These are phyloP conservation scores for Botrytis medusae DNA, from an alignment of 2,329 filamentous ascomycete genomes.

Conservation along the genomic window DNA sequence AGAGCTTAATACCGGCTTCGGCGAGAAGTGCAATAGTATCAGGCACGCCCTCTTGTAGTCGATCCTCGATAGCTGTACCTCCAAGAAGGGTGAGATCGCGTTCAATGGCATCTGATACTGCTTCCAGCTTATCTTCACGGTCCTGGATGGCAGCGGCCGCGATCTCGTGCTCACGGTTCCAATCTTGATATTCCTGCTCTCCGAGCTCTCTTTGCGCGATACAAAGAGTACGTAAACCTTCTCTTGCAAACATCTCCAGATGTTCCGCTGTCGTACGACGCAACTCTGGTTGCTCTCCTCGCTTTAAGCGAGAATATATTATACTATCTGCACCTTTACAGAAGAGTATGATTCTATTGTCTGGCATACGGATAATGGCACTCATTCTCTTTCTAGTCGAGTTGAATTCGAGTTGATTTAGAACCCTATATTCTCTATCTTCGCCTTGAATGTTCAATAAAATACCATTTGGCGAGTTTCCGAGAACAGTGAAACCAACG, in stretches of 20 bases:
- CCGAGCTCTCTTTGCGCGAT: constrained; percentile 79
- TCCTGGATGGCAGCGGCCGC: constrained; percentile 81
- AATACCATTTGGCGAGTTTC: constrained; percentile 75
- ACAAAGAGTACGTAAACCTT: constrained; percentile 91
- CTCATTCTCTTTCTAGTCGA: constrained; percentile 97
- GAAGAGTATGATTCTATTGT: constrained; percentile 84
- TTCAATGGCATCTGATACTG: constrained; percentile 86
- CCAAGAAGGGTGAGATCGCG: constrained; percentile 84
- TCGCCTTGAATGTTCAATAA: constrained; percentile 83
- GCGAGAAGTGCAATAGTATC: constrained; percentile 91
- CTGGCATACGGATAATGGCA: constrained; percentile 91
- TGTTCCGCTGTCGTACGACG: constrained; percentile 85
- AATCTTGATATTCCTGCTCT: constrained; percentile 79
- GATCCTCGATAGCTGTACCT: constrained; percentile 95
- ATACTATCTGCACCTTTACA: constrained; percentile 98
- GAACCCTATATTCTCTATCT: constrained; percentile 79
- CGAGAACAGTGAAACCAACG: constrained; percentile 90
- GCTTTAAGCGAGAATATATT: constrained; percentile 87
- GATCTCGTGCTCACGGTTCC: constrained; percentile 83
- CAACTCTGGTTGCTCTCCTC: constrained; percentile 81
- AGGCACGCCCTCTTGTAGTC: constrained; percentile 92
- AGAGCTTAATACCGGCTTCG: constrained; percentile 94
- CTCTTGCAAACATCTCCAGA: constrained; percentile 92
- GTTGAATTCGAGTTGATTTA: constrained; percentile 97
- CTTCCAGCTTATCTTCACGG: constrained; percentile 90